Percentiles rank a stretch among this genome's conserved stretches.
These are phyloP conservation scores for Cyclostephanos tholiformis DNA, from an alignment of 108 stramenopile genomes.

Conservation along the genomic window DNA sequence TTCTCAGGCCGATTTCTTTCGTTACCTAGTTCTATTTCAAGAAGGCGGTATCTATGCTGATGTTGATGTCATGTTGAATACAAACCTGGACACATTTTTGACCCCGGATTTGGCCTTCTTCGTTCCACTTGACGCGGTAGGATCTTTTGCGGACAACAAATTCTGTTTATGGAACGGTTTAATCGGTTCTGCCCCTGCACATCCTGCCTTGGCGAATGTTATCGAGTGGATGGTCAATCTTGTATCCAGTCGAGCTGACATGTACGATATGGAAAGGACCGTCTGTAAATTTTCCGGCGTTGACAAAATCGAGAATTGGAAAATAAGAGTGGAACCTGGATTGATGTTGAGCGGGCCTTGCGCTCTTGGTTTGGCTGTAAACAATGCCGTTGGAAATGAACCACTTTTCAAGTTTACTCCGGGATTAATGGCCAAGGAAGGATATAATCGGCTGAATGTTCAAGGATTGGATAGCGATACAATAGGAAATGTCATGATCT, in stretches of 20 bases:
- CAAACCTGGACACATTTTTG: constrained; percentile 59
- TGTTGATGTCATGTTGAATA: constrained; percentile 62
- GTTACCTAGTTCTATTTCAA: constrained; percentile 58
- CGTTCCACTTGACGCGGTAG: constrained; percentile 58
- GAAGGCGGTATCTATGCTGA: constrained; percentile 70
- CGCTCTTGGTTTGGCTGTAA: constrained; percentile 56
- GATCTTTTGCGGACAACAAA: constrained; percentile 43
- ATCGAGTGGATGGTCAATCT: constrained; percentile 62
- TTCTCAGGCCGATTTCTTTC: constrained; percentile 64
- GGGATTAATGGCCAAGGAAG: constrained; percentile 27
- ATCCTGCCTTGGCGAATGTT: constrained; percentile 56
- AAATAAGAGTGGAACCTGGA: constrained; percentile 44
- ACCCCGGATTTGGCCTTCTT: constrained; percentile 58
- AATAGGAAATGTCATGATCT: constrained; percentile 49
- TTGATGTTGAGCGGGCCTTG: constrained; percentile 62
- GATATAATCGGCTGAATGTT: constrained; percentile 20
- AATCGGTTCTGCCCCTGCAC: constrained; percentile 61
- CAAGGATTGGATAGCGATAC: constrained; percentile 21
- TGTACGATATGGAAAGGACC: constrained; percentile 58
- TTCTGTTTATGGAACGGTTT: constrained; percentile 71
- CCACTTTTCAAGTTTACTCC: constrained; percentile 42
- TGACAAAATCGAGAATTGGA: constrained; percentile 54
- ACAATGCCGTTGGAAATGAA: constrained; percentile 55
- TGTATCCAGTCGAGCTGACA: constrained; percentile 46
- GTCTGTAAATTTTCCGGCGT: constrained; percentile 36